phyloP scores from a whole-genome alignment of 495 filamentous ascomycete species.

The Neurospora terricola region DNA sequence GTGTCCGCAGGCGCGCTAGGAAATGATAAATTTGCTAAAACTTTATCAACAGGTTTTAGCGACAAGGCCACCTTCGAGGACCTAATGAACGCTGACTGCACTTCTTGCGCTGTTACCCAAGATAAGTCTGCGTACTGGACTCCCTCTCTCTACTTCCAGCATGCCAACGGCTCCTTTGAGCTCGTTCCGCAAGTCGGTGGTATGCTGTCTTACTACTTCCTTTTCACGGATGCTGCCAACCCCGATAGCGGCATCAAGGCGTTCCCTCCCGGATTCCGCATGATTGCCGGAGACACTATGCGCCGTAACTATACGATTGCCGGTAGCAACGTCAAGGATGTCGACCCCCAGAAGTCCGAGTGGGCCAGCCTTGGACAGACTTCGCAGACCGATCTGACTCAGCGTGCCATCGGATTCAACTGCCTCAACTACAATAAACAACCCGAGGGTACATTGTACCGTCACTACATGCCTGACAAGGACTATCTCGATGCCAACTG shows the following conservation, averaged over 20 bases:
- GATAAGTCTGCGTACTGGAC: conserved; percentile 67
- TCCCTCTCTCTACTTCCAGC: conserved; percentile 53
- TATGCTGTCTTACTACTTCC: conserved; percentile 68
- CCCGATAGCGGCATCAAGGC: conserved; percentile 47
- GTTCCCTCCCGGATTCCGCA: conserved; percentile 72
- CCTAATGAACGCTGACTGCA: conserved; percentile 47
- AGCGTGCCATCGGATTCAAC: conserved; percentile 86
- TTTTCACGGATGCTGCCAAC: conserved; percentile 40
- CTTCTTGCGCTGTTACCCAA: conserved; percentile 51
- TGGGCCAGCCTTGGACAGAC: conserved; percentile 50
- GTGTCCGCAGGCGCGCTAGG: not conserved
- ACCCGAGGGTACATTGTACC: conserved; percentile 62
- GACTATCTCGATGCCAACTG: conserved; percentile 66
- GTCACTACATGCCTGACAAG: conserved; percentile 76
- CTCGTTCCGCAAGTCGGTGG: conserved; percentile 47
- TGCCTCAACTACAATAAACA: conserved; percentile 64
- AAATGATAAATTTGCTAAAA: conserved; percentile 2
- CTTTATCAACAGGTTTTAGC: conserved; percentile 34
- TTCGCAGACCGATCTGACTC: conserved; percentile 55
- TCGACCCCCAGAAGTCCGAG: conserved; percentile 61
- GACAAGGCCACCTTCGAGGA: conserved; percentile 34
- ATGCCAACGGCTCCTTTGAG: conserved; percentile 31
- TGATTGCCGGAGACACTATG: conserved; percentile 68
- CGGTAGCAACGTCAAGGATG: conserved; percentile 27
- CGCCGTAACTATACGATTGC: conserved; percentile 64